Conservation (phyloP, 1,284 basidiomycete genomes). For the Pterulicium gracile region DNA sequence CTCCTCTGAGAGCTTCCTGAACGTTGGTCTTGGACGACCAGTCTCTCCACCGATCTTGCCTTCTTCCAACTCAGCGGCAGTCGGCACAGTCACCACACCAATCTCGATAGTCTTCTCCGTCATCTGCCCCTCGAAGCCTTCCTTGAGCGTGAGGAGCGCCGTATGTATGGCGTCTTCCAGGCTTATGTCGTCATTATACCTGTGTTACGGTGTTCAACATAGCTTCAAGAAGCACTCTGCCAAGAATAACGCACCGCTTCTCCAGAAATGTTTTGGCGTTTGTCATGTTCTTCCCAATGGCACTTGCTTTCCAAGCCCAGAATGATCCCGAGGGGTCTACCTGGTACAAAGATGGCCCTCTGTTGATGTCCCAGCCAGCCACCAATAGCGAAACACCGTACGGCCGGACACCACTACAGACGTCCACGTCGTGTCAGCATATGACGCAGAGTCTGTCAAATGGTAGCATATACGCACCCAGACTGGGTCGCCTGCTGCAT, state of each 20-base stretch:
- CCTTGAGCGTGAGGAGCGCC: slow-evolving; percentile 95
- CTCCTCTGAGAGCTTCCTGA: slow-evolving; percentile 88
- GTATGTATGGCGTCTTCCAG: slow-evolving; percentile 99
- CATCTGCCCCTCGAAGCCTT: slow-evolving; percentile 99
- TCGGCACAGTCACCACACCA: slow-evolving; percentile 87
- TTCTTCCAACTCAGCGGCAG: slow-evolving; percentile 63
- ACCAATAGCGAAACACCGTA: slow-evolving; percentile 96
- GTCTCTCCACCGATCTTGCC: slow-evolving; percentile 65
- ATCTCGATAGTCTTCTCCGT: slow-evolving; percentile 99
- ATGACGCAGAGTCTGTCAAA: slow-evolving; percentile 9
- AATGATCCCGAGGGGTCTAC: slow-evolving; percentile 98
- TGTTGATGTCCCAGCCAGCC: slow-evolving; percentile 89
- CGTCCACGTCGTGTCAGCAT: slow-evolving; percentile 14
- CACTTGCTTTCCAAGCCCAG: slow-evolving; percentile 99
- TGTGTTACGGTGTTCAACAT: slow-evolving; percentile 24
- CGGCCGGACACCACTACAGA: slow-evolving; percentile 84
- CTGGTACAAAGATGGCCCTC: slow-evolving; percentile 92
- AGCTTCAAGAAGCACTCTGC: slow-evolving; percentile 8
- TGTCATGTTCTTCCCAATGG: slow-evolving; percentile 99
- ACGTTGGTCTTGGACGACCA: slow-evolving; percentile 72
- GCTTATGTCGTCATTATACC: slow-evolving; percentile 99
- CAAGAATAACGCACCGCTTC: slow-evolving; percentile 62
- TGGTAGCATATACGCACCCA: slow-evolving; percentile 50
- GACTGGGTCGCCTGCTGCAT: slow-evolving; percentile 99
- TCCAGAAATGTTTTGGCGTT: slow-evolving; percentile 99